Base-by-base conservation (phyloP, 495 filamentous ascomycete genomes). In the Xylaria scruposa region DNA sequence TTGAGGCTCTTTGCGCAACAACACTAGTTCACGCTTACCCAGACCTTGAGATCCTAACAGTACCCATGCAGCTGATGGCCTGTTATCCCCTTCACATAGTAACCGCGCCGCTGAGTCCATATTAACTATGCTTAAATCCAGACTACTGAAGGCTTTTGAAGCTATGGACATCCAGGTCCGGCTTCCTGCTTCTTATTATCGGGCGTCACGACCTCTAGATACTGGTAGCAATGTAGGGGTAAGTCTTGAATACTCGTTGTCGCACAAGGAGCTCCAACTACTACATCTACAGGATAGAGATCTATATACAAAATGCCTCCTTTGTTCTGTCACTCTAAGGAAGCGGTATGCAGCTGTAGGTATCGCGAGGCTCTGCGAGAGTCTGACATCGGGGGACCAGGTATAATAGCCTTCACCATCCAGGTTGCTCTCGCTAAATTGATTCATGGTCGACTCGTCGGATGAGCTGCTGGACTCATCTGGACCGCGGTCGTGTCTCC, bases 381-480 rank as follows among this genome's bases (percentile, higher is more conserved):
- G n/a, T n/a, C n/a, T n/a, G n/a, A n/a, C n/a, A n/a, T n/a, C n/a
- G n/a, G n/a, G n/a, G n/a, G n/a, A n/a, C n/a, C 42, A 44, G 12
- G 42, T 44, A 17, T 44, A 44, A 4, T 44, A 44, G 42, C 15
- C 13, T 4, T 44, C 42, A 44, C 42, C 42, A 44, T 2, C 42
- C 13, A 44, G 42, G 17, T 17, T 19, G 17, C 17, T 19, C 17
- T 15, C 44, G 1, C 44, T 19, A 7, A 19, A 47, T 19, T 6
- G 19, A 19, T 47, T 38, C 10, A 63, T 58, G 7, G 70, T 67
- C 46, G 74, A 77, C 54, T 79, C 77, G 33, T 79, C 77, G 44
- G 77, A 79, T 12, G 77, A 79, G 67, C 77, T 79, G 71, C 77
- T 78, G 17, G 77, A 79, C 58, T 79, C 77, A 33, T 79, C 77